A percentile compares a stretch with the other conserved stretches of the same genome.
phyloP scores from a whole-genome alignment of 164 flowering plant species.

The Chimonanthus praecox region DNA sequence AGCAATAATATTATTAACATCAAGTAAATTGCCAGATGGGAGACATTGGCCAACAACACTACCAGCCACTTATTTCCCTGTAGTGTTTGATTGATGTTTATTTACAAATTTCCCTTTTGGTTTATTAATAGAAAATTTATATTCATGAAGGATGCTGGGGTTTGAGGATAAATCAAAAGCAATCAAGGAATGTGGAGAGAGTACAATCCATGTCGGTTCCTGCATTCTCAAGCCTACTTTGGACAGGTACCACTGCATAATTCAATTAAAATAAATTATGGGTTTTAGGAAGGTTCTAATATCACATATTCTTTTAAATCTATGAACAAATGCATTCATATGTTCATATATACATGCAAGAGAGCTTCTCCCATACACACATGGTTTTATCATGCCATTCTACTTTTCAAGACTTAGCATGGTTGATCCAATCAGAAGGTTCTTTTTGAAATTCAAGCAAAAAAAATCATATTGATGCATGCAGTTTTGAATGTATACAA shows the following conservation, averaged over 20 bases:
- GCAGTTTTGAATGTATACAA: too few relatives aligned
- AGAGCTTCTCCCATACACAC: neutral
- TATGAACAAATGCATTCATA: neutral
- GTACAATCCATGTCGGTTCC: constrained; percentile 41
- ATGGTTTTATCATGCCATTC: neutral
- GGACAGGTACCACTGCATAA: constrained; percentile 40
- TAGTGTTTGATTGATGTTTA: neutral
- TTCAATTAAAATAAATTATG: neutral
- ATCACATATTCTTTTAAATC: too few relatives aligned
- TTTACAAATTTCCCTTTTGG: neutral
- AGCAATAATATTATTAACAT: too few relatives aligned
- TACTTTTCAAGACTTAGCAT: neutral
- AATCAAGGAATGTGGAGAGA: constrained; percentile 62
- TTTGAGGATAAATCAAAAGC: constrained; percentile 49
- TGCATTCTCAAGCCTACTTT: constrained; percentile 27
- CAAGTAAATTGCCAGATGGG: neutral
- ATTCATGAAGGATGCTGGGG: constrained; percentile 15
- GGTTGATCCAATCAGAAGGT: too few relatives aligned
- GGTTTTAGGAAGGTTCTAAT: neutral
- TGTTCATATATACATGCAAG: neutral
- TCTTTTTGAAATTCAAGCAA: too few relatives aligned
- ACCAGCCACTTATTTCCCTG: too few relatives aligned
- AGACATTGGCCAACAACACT: neutral
- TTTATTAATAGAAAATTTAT: constrained; percentile 16
- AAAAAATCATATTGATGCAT: too few relatives aligned